These are phyloP conservation scores for Yarrowia hollandica DNA, from an alignment of 805 yeast genomes.

Conservation along the genomic window DNA sequence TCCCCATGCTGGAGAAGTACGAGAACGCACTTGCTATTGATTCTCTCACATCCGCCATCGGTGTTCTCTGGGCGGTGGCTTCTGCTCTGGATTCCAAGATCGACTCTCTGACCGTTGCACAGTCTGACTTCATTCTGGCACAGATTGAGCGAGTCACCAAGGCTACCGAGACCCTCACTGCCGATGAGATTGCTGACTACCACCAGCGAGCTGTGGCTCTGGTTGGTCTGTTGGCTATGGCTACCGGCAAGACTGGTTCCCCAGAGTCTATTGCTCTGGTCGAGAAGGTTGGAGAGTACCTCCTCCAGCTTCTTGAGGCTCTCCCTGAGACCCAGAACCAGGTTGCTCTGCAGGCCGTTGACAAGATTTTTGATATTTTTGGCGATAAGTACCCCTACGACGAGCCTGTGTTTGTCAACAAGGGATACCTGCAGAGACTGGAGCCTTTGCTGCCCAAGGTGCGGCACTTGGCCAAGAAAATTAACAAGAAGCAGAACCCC, in stretches of 20 bases:
- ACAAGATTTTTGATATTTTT: constrained; percentile 73
- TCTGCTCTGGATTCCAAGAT: constrained; percentile 37
- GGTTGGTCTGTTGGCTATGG: constrained; percentile 52
- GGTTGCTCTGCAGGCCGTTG: constrained; percentile 59
- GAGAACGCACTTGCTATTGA: constrained; percentile 35
- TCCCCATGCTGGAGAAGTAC: constrained; percentile 32
- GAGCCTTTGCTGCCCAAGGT: constrained; percentile 49
- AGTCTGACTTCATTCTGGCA: constrained; percentile 36
- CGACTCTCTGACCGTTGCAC: constrained; percentile 17
- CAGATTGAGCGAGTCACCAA: constrained; percentile 34
- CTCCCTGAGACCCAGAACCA: constrained; percentile 42
- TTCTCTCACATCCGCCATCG: constrained; percentile 42
- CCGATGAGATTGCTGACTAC: constrained; percentile 44
- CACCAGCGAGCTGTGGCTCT: constrained; percentile 53
- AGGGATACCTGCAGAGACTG: constrained; percentile 49
- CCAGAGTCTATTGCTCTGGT: constrained; percentile 43
- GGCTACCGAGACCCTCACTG: constrained; percentile 33
- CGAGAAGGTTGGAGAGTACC: constrained; percentile 48
- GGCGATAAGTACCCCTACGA: constrained; percentile 78
- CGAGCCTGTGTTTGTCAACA: constrained; percentile 60
- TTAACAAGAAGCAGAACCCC: constrained; percentile 63
- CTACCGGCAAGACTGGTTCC: constrained; percentile 44
- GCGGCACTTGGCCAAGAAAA: constrained; percentile 55
- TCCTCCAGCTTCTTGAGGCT: constrained; percentile 42
- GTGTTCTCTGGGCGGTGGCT: constrained; percentile 50